Evolutionary conservation across 306 rosid genomes (phyloP), one percentile per base, ranked within the genome.

Genomic region (Fagus sylvatica): DNA sequence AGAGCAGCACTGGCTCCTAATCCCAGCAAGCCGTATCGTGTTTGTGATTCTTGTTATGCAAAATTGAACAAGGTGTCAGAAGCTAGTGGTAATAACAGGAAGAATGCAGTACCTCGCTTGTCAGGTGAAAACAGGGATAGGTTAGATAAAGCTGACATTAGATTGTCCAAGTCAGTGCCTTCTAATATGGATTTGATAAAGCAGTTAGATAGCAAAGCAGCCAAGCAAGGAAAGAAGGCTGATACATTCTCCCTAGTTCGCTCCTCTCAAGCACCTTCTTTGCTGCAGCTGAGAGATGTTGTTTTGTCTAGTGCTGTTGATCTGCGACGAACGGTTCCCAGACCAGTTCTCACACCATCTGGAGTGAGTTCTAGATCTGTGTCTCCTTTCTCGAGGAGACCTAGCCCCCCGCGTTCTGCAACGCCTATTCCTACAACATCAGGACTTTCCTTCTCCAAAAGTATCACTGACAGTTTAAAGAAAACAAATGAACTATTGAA

Each of bases 51-150:
- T 78, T 96, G 99, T 83, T 90, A 74, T 77, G 87, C 80, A 66
- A 96, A 96, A 85, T 76, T 96, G 87, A 96, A 81, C 83, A 96
- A 96, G 89, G 93, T 89, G 80, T 87, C 86, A 17, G 98, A 96
- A 85, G 84, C 84, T 83, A 76, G 75, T 85, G 66, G 78, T 79
- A 85, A 69, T 78, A 93, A 82, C 78, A 75, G 87, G 81, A 91
- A 85, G 82, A 91, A 88, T 80, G 79, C 85, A 36, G 71, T 88
- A 78, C 98, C 99, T 75, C 94, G 99, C 76, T 74, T 95, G 78
- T 95, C 98, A 0, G 96, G 99, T 71, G 99, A 93, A 88, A 96
- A 93, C 88, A 96, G 93, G 91, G 98, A 93, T 71, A 95, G 91
- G 78, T 75, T 95, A 72, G 99, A 96, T 71, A 96, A 90, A 87